Percentiles rank a stretch among this genome's conserved stretches.
These are phyloP conservation scores for Malus hybrid DNA, from an alignment of 331 rosid genomes.

Conservation along the genomic window DNA sequence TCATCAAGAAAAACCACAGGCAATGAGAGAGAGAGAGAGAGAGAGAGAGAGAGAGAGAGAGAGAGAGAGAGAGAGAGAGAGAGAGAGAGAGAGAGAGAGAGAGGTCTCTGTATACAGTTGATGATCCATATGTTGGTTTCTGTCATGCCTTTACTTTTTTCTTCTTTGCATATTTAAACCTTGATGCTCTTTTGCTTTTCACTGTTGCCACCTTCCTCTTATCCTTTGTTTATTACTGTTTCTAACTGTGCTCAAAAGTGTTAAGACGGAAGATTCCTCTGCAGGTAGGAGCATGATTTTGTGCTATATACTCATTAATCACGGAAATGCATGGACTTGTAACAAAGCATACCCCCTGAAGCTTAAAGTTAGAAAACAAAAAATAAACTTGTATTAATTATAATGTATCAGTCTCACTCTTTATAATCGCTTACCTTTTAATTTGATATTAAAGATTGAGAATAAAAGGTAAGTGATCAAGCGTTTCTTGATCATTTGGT, in stretches of 20 bases:
- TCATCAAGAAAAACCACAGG: too few relatives aligned
- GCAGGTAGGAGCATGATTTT: background rate
- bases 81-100: background rate
- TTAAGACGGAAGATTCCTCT: slow-evolving; percentile 10
- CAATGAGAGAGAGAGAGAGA: background rate
- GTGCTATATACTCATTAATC: background rate
- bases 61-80: background rate
- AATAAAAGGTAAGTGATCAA: too few relatives aligned
- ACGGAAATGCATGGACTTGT: background rate
- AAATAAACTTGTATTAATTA: too few relatives aligned
- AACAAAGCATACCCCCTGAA: background rate
- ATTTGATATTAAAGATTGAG: too few relatives aligned
- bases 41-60: background rate
- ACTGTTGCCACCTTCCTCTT: background rate
- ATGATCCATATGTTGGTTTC: background rate
- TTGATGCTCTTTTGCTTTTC: background rate
- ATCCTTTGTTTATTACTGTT: slow-evolving; percentile 2
- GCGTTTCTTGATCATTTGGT: too few relatives aligned
- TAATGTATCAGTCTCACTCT: too few relatives aligned
- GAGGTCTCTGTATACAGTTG: background rate
- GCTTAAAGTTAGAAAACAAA: too few relatives aligned
- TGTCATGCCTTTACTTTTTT: background rate
- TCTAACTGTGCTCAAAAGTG: background rate
- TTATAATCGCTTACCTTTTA: too few relatives aligned
- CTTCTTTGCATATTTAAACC: background rate